Evolutionary conservation across 768 basidiomycete species (phyloP).

Genomic region (Russula vinacea): DNA sequence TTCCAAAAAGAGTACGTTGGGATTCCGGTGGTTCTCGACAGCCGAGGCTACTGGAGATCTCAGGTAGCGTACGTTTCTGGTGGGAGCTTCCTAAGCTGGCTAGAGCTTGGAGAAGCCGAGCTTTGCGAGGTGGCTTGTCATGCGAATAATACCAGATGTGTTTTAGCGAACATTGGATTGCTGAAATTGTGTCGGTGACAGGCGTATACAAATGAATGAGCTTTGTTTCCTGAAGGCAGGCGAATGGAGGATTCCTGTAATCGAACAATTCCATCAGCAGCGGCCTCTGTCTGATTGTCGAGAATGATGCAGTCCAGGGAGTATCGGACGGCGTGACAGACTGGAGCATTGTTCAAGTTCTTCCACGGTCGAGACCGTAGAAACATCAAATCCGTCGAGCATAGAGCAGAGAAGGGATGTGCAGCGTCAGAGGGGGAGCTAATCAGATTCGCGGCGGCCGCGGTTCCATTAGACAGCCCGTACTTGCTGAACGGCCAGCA

Average conservation of each 20-base stretch:
- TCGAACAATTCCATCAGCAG: slow-evolving; percentile 54
- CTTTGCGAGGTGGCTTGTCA: slow-evolving; percentile 71
- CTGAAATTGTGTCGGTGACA: slow-evolving; percentile 52
- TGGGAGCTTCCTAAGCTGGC: slow-evolving; percentile 55
- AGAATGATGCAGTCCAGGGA: slow-evolving; percentile 61
- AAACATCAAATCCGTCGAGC: slow-evolving; percentile 53
- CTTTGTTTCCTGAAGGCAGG: slow-evolving; percentile 51
- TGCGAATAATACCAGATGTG: slow-evolving; percentile 56
- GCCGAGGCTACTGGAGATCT: slow-evolving; percentile 42
- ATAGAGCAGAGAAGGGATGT: slow-evolving; percentile 54
- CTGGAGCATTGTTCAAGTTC: slow-evolving; percentile 46
- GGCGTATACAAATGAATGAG: slow-evolving; percentile 72
- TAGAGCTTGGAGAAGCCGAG: slow-evolving; percentile 58
- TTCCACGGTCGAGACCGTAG: slow-evolving; percentile 43
- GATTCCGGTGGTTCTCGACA: slow-evolving; percentile 46
- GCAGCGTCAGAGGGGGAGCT: slow-evolving; percentile 61
- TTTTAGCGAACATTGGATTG: slow-evolving; percentile 50
- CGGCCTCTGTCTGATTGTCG: slow-evolving; percentile 61
- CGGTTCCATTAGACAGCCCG: slow-evolving; percentile 47
- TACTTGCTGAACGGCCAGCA: slow-evolving; percentile 47
- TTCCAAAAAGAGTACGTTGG: slow-evolving; percentile 58
- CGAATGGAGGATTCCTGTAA: slow-evolving; percentile 44
- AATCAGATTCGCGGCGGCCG: slow-evolving; percentile 51
- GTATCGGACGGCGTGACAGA: slow-evolving; percentile 35
- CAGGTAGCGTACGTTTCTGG: slow-evolving; percentile 42